Base-by-base conservation (phyloP, 306 rosid species). In the Quercus agrifolia region DNA sequence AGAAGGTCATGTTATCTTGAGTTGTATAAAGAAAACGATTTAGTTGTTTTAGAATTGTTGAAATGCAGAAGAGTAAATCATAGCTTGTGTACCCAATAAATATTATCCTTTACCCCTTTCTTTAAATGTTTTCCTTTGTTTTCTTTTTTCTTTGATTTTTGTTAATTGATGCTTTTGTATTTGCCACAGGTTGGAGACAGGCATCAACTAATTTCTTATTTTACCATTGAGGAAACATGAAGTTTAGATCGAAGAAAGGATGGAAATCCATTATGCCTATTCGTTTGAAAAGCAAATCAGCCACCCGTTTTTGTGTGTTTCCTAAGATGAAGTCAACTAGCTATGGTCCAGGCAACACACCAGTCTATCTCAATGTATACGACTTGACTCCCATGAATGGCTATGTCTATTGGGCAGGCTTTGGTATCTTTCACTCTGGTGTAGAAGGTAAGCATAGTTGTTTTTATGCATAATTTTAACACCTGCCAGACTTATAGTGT, bases 311-410 rank as follows among this genome's bases (percentile, higher is more conserved):
- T 86, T 90, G 93, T 75, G 41, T 91, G 56, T 93, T 90, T 86
- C 88, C 96, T 59, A 93, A 89, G 83, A 80, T 84, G 25, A 91
- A 88, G 80, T 88, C 97, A 7, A 87, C 87, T 74, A 74, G 82
- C 79, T 67, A 77, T 79, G 88, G 94, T 80, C 91, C 91, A 0
- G 89, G 93, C 56, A 89, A 76, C 84, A 77, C 91, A 38, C 97
- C 98, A 7, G 98, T 96, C 74, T 93, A 90, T 90, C 91, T 96
- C 38, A 96, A 96, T 80, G 98, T 96, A 58, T 96, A 96, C 71
- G 99, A 96, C 82, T 81, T 96, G 84, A 96, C 99, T 35, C 96
- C 98, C 73, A 86, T 88, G 94, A 96, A 96, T 81, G 99, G 99
- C 55, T 96, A 91, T 81, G 88, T 91, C 74, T 86, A 93, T 77